Evolutionary conservation across 371 early-diverging fungal species (phyloP), one percentile per base, ranked within the genome.

Genomic region (Lichtheimia ramosa): DNA sequence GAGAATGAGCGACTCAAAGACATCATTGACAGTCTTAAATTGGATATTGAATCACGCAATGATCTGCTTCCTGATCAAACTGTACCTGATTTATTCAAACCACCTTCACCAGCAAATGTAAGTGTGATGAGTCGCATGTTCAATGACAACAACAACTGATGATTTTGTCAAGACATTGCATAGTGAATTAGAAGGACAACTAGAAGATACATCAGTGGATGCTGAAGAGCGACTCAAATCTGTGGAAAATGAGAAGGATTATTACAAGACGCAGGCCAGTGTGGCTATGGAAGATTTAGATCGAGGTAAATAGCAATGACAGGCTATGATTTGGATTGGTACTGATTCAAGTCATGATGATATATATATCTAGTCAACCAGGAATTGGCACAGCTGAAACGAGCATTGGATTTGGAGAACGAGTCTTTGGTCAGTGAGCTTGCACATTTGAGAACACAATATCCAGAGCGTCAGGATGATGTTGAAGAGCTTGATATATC

Each of bases 1-100:
- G 83, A 83, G 61, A 83, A 83, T 49, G 72, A 77, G 49, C 71
- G 70, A 20, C 55, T 83, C 3, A 76, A 77, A 51, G 74, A 74
- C 27, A 72, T 79, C n/a, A 81, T 83, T 56, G 79, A 81, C 62
- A 64, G 58, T 28, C 56, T 83, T 3, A 74, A 73, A 24, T 67
- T 54, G 23, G 81, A 83, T 63, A 51, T 83, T 21, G 77, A 78
- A 70, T 77, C 67, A 4, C 62, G 73, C 50, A 59, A 60, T 39
- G 62, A 65, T 34, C 8, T 39, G 53, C 46, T 7, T 18, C 21
- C 46, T 6, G 46, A 46, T 21, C 2, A 0, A 46, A 12, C 10
- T 8, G n/a, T 46, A 12, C 18, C 46, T 21, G 46, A 46, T 18
- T 46, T 46, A n/a, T 18, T n/a, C 21, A 46, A 46, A 21, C n/a